Evolutionary conservation across 2,329 filamentous ascomycete genomes (phyloP).

Genomic region (Pezicula neosporulosa): DNA sequence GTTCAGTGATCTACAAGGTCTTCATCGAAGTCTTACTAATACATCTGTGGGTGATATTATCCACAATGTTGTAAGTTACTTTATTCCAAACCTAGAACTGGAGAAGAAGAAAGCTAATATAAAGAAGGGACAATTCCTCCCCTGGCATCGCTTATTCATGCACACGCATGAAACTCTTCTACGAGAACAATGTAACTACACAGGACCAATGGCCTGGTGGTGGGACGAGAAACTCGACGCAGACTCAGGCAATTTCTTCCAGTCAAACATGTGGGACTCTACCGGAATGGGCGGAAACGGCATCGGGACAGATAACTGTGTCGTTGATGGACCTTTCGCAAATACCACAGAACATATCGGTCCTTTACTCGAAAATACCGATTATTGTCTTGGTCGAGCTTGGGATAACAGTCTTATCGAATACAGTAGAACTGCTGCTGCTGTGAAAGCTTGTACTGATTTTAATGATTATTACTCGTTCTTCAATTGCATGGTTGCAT

Average conservation of each 20-base stretch:
- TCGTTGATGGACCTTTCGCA: not conserved
- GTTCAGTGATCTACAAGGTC: conserved; percentile 36
- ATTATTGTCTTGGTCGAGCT: not conserved
- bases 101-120: not conserved
- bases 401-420: not conserved
- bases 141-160: conserved; percentile 38
- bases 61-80: conserved; percentile 7
- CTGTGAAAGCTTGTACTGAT: not conserved
- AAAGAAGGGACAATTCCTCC: conserved; percentile 31
- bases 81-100: not conserved
- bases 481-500: not conserved
- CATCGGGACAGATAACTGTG: not conserved
- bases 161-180: conserved; percentile 33
- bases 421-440: not conserved
- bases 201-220: conserved; percentile 2
- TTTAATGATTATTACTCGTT: not conserved
- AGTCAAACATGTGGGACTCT: not conserved
- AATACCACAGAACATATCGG: not conserved
- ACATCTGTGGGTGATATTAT: conserved; percentile 24
- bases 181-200: conserved; percentile 35
- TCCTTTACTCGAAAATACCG: not conserved
- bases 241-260: not conserved
- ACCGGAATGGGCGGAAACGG: not conserved
- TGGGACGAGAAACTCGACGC: not conserved
- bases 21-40: conserved; percentile 31